These are phyloP conservation scores for Trametes hirsuta DNA, from an alignment of 1,284 basidiomycete species.

Conservation along the genomic window DNA sequence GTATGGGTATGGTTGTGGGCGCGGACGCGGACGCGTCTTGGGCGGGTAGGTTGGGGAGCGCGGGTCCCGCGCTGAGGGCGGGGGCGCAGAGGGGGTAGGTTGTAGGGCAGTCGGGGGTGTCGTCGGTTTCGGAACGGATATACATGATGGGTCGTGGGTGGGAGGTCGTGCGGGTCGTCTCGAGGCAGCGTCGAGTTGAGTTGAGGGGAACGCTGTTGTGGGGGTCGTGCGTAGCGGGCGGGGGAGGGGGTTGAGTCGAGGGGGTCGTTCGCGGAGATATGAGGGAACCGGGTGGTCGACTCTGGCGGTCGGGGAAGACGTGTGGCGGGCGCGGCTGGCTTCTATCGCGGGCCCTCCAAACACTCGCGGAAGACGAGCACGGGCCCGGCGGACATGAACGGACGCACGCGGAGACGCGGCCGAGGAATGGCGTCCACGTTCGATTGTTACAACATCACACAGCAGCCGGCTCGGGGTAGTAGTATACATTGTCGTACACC, in stretches of 20 bases:
- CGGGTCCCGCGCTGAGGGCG: slow-evolving; percentile 13
- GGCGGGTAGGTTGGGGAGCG: neutral
- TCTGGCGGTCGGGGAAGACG: neutral
- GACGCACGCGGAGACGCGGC: neutral
- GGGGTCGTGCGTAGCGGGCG: neutral
- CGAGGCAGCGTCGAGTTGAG: neutral
- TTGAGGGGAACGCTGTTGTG: neutral
- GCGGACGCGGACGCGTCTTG: neutral
- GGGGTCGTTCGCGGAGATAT: slow-evolving; percentile 1
- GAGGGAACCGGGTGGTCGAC: neutral
- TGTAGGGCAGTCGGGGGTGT: neutral
- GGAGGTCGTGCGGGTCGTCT: neutral
- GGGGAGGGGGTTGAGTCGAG: neutral
- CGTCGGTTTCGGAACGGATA: slow-evolving; percentile 2
- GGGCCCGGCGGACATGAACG: neutral
- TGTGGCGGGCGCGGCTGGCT: slow-evolving; percentile 7
- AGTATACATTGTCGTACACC: slow-evolving; percentile 10
- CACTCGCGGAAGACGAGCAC: neutral
- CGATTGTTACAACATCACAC: slow-evolving; percentile 6
- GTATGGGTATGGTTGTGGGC: neutral
- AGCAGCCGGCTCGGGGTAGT: neutral
- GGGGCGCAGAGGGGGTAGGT: slow-evolving; percentile 6
- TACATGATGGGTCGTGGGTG: slow-evolving; percentile 5
- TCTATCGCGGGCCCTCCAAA: neutral
- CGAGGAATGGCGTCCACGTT: slow-evolving; percentile 6